Evolutionary conservation across 768 basidiomycete species (phyloP), one percentile per base, ranked within the genome.

Genomic region (Vishniacozyma victoriae): DNA sequence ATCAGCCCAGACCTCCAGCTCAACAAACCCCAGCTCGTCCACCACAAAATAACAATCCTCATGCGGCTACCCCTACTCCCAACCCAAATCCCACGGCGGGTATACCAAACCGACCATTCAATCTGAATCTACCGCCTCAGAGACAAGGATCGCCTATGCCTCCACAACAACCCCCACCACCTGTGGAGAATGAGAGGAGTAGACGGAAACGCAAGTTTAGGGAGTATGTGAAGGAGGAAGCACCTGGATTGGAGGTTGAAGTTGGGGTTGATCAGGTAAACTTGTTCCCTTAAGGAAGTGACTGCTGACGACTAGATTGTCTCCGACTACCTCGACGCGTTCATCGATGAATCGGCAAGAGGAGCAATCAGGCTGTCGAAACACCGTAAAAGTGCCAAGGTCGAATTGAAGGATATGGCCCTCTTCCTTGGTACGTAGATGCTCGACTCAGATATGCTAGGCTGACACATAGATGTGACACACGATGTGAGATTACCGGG

Each of bases 341-440:
- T 67, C 43, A 25, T 67, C 1, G 44, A 40, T 2, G 60, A 62
- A 35, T 51, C 48, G 2, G 52, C 60, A 5, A 29, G 50, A 27
- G 54, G 49, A 11, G 55, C 55, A 3, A 36, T 51, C 12, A 52
- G 58, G 41, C 29, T 67, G 15, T 54, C 61, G 2, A 60, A 60
- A 44, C 64, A 67, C 54, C 50, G 64, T 0, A 58, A 52, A 33
- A 36, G 48, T 4, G 48, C 55, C 12, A 60, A 59, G 35, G 59
- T 67, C 18, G 61, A 59, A 44, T 19, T 67, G 27, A 67, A 59
- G 25, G 64, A 67, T 50, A 40, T 59, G 22, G 58, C 64, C 3
- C 55, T 47, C 23, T 55, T 48, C 25, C 35, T 60, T 20, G 55
- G 64, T 67, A 31, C 60, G 64, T 61, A 39, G 11, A 7, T 39